A percentile compares a stretch with the other conserved stretches of the same genome.
These are phyloP conservation scores for Dendrobium chrysotoxum DNA, from an alignment of 106 monocot species.

Conservation along the genomic window DNA sequence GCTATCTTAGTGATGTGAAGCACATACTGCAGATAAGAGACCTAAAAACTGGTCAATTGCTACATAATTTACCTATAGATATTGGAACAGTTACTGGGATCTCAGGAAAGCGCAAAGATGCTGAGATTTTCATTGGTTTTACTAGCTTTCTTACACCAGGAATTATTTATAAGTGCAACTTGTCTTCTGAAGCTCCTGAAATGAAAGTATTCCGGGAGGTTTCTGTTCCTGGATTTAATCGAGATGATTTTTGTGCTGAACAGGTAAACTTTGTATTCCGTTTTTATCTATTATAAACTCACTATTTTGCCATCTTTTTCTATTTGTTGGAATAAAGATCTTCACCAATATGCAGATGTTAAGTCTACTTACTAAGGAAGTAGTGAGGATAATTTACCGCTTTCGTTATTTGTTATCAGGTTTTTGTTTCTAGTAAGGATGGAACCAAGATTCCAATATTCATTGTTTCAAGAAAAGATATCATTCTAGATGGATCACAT, in stretches of 20 bases:
- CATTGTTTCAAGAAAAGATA: constrained; percentile 70
- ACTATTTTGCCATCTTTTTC: not conserved
- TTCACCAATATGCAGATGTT: not conserved
- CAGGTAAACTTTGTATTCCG: constrained; percentile 38
- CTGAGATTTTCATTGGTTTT: constrained; percentile 73
- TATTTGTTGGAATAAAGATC: not conserved
- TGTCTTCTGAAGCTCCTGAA: constrained; percentile 54
- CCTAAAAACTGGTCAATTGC: constrained; percentile 56
- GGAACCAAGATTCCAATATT: constrained; percentile 93
- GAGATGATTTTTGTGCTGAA: constrained; percentile 56
- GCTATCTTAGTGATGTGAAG: constrained; percentile 86
- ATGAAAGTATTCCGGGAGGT: constrained; percentile 76
- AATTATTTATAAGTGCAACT: constrained; percentile 75
- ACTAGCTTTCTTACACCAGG: constrained; percentile 86
- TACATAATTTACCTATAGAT: constrained; percentile 70
- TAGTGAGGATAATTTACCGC: not conserved
- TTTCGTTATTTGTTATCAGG: constrained; percentile 30
- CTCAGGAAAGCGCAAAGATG: constrained; percentile 59
- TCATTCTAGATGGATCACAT: constrained; percentile 73
- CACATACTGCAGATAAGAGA: constrained; percentile 70
- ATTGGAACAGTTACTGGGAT: constrained; percentile 71
- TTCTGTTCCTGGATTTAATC: constrained; percentile 78
- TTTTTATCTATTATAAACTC: not conserved
- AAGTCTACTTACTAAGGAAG: not conserved
- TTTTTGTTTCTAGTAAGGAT: constrained; percentile 79